Percentiles rank a stretch among this genome's conserved stretches.
These are phyloP conservation scores for Xylaria sp. DNA, from an alignment of 2,329 filamentous ascomycete species.

Conservation along the genomic window DNA sequence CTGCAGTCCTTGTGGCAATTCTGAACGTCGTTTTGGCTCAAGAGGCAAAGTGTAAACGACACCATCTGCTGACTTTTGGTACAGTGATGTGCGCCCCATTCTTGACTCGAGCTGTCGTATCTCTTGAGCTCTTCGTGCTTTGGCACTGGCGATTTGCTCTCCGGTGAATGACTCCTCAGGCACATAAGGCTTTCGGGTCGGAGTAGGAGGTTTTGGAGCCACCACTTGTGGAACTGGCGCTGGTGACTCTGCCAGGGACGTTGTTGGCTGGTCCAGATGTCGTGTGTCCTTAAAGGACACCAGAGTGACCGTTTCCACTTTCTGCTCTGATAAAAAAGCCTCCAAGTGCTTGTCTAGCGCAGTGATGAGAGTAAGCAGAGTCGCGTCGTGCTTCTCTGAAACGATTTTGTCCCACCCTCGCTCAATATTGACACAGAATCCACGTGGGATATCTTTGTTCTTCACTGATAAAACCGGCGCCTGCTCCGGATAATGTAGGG, in stretches of 20 bases:
- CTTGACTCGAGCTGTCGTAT: slow-evolving; percentile 78
- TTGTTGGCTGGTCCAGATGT: slow-evolving; percentile 51
- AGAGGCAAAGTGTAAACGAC: slow-evolving; percentile 76
- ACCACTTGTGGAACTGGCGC: slow-evolving; percentile 28
- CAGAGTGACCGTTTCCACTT: slow-evolving; percentile 77
- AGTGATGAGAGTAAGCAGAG: slow-evolving; percentile 73
- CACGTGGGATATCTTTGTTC: slow-evolving; percentile 75
- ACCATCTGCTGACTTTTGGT: slow-evolving; percentile 75
- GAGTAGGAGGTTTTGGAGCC: slow-evolving; percentile 19
- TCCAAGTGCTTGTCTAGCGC: slow-evolving; percentile 79
- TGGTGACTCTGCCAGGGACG: slow-evolving; percentile 35
- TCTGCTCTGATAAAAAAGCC: slow-evolving; percentile 72
- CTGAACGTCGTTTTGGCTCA: slow-evolving; percentile 68
- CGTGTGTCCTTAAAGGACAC: slow-evolving; percentile 69
- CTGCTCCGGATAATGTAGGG: slow-evolving; percentile 68
- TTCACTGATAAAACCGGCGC: slow-evolving; percentile 69
- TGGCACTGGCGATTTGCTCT: slow-evolving; percentile 71
- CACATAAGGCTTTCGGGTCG: slow-evolving; percentile 49
- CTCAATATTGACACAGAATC: slow-evolving; percentile 81
- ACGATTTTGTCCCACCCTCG: slow-evolving; percentile 75
- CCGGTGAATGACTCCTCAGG: slow-evolving; percentile 63
- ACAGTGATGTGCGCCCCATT: slow-evolving; percentile 73
- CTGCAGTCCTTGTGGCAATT: slow-evolving; percentile 70
- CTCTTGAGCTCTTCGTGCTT: slow-evolving; percentile 71
- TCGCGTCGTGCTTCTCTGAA: slow-evolving; percentile 62